These are phyloP conservation scores for Gypsophila paniculata DNA, from an alignment of 179 eudicot genomes.

Conservation along the genomic window DNA sequence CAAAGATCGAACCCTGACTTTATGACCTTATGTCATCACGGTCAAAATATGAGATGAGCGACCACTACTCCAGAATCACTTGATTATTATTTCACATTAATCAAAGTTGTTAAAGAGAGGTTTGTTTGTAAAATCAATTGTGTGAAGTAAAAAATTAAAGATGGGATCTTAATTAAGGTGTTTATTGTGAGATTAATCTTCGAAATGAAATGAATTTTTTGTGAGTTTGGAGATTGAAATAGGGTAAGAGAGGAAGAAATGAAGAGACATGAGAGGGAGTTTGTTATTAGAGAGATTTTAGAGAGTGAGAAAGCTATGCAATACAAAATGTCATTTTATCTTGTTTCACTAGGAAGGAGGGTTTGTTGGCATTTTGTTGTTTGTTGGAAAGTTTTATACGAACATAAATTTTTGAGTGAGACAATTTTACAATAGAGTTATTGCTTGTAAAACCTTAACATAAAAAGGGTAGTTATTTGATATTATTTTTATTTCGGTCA, in stretches of 20 bases:
- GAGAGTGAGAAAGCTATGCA: not conserved
- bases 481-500: no score
- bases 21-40: no score
- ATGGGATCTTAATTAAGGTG: not conserved
- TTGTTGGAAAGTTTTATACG: no score
- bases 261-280: not conserved
- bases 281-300: not conserved
- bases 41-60: no score
- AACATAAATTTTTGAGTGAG: no score
- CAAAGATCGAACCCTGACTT: no score
- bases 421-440: no score
- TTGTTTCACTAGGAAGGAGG: not conserved
- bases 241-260: not conserved
- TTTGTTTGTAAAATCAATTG: no score
- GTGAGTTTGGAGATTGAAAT: not conserved
- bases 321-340: not conserved
- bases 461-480: no score
- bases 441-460: no score
- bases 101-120: no score
- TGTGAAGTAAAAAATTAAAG: not conserved
- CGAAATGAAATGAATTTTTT: constrained; percentile 26
- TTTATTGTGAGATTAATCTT: not conserved
- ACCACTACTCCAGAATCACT: no score
- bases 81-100: constrained; percentile 10
- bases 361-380: constrained; percentile 8